phyloP scores from a whole-genome alignment of 1,284 basidiomycete species.

The Ustilago shanxiensis region DNA sequence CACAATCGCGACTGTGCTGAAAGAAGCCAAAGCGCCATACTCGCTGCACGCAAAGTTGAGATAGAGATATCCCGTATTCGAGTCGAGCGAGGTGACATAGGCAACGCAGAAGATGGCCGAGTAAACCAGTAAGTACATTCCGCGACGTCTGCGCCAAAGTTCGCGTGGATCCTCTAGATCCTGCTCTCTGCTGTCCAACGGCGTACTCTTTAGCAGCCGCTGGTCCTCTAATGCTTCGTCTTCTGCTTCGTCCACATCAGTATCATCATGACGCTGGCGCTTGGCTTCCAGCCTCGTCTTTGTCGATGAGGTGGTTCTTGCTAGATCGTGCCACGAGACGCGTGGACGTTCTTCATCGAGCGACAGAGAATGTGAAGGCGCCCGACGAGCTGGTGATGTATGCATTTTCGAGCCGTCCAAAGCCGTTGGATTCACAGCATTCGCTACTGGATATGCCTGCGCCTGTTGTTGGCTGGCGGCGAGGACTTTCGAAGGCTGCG shows the following conservation, averaged over 20 bases:
- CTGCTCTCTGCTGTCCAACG: constrained; percentile 24
- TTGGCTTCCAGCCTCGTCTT: constrained; percentile 18
- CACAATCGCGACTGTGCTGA: constrained; percentile 70
- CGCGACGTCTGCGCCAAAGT: constrained; percentile 38
- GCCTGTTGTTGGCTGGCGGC: neutral
- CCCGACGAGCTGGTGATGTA: neutral
- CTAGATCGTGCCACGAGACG: constrained; percentile 38
- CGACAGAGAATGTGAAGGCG: neutral
- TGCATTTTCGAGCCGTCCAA: neutral
- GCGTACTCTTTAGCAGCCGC: constrained; percentile 22
- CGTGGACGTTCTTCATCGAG: constrained; percentile 25
- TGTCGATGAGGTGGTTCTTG: constrained; percentile 3
- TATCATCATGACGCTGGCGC: constrained; percentile 5
- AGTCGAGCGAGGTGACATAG: constrained; percentile 76
- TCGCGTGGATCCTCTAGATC: constrained; percentile 24
- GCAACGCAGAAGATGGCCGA: constrained; percentile 76
- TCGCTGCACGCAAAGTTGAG: constrained; percentile 68
- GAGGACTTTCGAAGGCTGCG: neutral
- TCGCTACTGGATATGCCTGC: neutral
- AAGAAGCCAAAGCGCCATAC: constrained; percentile 69
- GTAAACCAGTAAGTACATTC: constrained; percentile 54
- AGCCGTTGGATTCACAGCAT: neutral
- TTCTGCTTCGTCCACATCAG: neutral
- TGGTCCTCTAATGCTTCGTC: constrained; percentile 27
- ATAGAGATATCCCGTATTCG: constrained; percentile 73